These are phyloP conservation scores for Tilletia caries DNA, from an alignment of 1,284 basidiomycete species.

Conservation along the genomic window DNA sequence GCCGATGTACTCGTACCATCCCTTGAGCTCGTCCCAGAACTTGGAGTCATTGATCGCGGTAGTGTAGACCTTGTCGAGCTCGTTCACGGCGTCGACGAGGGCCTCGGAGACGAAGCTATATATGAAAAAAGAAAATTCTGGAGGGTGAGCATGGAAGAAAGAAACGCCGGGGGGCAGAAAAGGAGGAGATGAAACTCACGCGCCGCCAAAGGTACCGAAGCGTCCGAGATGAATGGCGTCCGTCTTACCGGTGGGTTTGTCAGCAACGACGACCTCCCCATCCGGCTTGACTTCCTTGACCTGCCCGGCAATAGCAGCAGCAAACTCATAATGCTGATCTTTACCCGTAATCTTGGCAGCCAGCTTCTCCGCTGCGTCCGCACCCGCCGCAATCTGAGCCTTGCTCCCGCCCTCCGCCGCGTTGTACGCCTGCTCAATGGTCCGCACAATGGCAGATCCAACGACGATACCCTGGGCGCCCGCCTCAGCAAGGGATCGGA, in stretches of 20 bases:
- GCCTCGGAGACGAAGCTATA: slow-evolving; percentile 72
- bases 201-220: slow-evolving; percentile 94
- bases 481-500: slow-evolving; percentile 72
- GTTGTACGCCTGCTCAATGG: slow-evolving; percentile 12
- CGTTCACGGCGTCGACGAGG: slow-evolving; percentile 80
- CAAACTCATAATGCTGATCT: slow-evolving; percentile 8
- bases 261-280: slow-evolving; percentile 40
- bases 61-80: slow-evolving; percentile 87
- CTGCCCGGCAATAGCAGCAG: slow-evolving; percentile 7
- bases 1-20: slow-evolving; percentile 85
- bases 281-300: slow-evolving; percentile 26
- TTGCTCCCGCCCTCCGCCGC: not conserved
- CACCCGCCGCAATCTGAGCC: slow-evolving; percentile 29
- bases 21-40: slow-evolving; percentile 89
- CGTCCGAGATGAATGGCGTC: slow-evolving; percentile 62
- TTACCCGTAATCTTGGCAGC: slow-evolving; percentile 18
- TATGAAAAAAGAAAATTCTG: not conserved
- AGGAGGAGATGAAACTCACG: slow-evolving; percentile 60
- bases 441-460: slow-evolving; percentile 73
- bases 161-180: not conserved
- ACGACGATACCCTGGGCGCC: slow-evolving; percentile 87
- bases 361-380: slow-evolving; percentile 32
- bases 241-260: slow-evolving; percentile 24
- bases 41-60: slow-evolving; percentile 78
- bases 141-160: not conserved